These are phyloP conservation scores for Dryadomyces sulphureus DNA, from an alignment of 2,329 filamentous ascomycete genomes.

Conservation along the genomic window DNA sequence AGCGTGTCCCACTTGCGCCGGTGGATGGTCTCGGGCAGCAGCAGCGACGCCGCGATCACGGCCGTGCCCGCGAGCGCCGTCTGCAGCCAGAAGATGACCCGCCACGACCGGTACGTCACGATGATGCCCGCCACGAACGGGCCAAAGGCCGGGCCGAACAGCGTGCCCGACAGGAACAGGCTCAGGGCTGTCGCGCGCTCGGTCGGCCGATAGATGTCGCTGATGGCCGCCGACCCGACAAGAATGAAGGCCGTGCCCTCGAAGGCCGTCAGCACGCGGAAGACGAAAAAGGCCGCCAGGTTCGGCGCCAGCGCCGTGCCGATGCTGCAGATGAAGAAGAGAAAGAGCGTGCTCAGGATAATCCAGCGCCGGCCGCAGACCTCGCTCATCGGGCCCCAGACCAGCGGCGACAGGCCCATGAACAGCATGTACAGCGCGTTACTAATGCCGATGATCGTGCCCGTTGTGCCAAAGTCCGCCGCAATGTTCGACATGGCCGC, in stretches of 20 bases:
- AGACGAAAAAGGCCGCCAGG: constrained; percentile 49
- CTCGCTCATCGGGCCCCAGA: constrained; percentile 53
- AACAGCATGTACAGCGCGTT: constrained; percentile 58
- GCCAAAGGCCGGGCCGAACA: constrained; percentile 50
- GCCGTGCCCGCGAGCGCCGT: constrained; percentile 44
- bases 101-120: constrained; percentile 51
- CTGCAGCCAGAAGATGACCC: constrained; percentile 58
- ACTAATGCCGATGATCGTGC: constrained; percentile 48
- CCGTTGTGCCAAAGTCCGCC: constrained; percentile 39
- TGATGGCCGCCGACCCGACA: constrained; percentile 48
- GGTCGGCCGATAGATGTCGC: constrained; percentile 41
- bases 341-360: constrained; percentile 34
- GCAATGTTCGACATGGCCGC: constrained; percentile 53
- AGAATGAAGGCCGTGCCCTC: constrained; percentile 56
- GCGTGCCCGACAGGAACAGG: constrained; percentile 51
- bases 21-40: constrained; percentile 56
- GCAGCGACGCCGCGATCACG: constrained; percentile 37
- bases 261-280: constrained; percentile 54
- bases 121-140: constrained; percentile 53
- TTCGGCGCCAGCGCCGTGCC: constrained; percentile 54
- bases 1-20: constrained; percentile 40
- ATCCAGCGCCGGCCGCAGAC: constrained; percentile 40
- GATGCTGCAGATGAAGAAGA: constrained; percentile 50
- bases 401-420: constrained; percentile 50
- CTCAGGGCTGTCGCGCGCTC: constrained; percentile 51